These are phyloP conservation scores for Ephemerocybe angulata DNA, from an alignment of 768 basidiomycete species.

Conservation along the genomic window DNA sequence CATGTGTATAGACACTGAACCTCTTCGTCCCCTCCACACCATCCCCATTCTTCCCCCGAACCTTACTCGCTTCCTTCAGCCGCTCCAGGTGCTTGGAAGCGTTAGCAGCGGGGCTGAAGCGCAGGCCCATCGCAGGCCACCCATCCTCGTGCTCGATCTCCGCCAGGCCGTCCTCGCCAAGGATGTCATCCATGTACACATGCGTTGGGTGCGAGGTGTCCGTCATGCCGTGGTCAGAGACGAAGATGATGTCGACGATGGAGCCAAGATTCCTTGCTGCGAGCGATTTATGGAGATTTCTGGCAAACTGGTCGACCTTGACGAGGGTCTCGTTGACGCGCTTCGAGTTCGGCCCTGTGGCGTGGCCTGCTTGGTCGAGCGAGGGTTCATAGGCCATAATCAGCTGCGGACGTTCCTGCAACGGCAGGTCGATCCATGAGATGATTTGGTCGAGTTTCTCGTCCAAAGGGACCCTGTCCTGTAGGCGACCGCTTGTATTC, in stretches of 20 bases:
- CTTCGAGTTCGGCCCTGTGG: constrained; percentile 62
- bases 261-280: constrained; percentile 70
- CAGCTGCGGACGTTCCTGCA: constrained; percentile 69
- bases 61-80: neutral
- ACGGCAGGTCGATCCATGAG: constrained; percentile 76
- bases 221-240: constrained; percentile 90
- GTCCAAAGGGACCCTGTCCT: constrained; percentile 61
- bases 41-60: neutral
- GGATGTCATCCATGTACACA: constrained; percentile 78
- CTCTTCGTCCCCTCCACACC: constrained; percentile 27
- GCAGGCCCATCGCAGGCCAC: constrained; percentile 87
- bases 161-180: constrained; percentile 59
- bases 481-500: constrained; percentile 1
- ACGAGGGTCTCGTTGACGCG: constrained; percentile 66
- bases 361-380: constrained; percentile 81
- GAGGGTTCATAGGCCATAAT: constrained; percentile 87
- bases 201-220: constrained; percentile 77
- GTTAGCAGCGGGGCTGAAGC: constrained; percentile 64
- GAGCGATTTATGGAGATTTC: constrained; percentile 60
- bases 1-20: constrained; percentile 74
- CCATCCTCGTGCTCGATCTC: constrained; percentile 76
- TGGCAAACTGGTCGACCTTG: constrained; percentile 71
- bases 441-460: constrained; percentile 77
- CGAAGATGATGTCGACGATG: constrained; percentile 86
- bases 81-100: constrained; percentile 44